Conservation (phyloP, 192 early-diverging fungal species). For the Cladochytrium replicatum region DNA sequence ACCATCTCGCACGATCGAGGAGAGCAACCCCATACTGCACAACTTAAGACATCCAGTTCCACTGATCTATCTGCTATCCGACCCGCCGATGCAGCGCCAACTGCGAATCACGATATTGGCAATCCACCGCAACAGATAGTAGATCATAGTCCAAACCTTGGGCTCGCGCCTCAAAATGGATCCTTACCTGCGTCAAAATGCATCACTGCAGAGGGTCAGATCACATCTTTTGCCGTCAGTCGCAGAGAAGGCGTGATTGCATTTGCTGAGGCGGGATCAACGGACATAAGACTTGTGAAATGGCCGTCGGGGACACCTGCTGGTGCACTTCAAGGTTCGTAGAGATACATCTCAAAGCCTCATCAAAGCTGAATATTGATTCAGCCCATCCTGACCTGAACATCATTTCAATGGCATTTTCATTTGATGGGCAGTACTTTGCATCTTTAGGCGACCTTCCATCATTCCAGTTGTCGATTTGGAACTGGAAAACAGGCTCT, state of each 20-base stretch:
- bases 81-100: neutral
- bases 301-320: constrained; percentile 25
- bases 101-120: neutral
- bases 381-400: constrained; percentile 12
- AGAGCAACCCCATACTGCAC: constrained; percentile 4
- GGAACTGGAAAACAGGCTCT: constrained; percentile 32
- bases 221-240: constrained; percentile 33
- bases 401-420: constrained; percentile 27
- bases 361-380: neutral
- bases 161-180: constrained; percentile 1
- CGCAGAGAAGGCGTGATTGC: constrained; percentile 31
- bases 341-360: neutral
- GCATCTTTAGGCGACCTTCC: constrained; percentile 37
- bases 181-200: neutral
- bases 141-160: no score
- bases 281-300: constrained; percentile 30
- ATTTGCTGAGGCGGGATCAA: constrained; percentile 28
- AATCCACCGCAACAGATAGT: neutral
- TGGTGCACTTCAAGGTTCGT: neutral
- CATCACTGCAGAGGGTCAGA: constrained; percentile 23
- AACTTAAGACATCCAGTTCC: neutral
- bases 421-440: constrained; percentile 37
- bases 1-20: constrained; percentile 3
- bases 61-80: no score
- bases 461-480: constrained; percentile 27